phyloP scores from a whole-genome alignment of 2,329 filamentous ascomycete species.

The Colletotrichum gigasporum region DNA sequence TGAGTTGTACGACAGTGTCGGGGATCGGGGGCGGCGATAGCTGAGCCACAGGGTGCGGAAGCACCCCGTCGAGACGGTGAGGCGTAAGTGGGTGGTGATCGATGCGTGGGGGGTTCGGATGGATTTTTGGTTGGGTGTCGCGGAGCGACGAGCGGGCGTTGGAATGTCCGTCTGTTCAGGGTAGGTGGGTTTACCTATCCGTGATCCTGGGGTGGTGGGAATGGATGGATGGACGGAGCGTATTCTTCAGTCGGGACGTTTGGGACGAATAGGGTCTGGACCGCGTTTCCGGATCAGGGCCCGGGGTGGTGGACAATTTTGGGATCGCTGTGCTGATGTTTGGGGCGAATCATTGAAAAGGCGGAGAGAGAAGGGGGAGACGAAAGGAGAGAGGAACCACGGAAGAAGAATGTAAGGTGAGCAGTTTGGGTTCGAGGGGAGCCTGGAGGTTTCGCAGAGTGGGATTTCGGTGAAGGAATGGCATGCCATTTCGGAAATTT shows the following conservation, averaged over 20 bases:
- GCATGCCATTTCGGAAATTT: constrained; percentile 10
- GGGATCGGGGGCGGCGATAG: no score
- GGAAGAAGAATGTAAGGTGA: no score
- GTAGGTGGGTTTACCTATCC: not conserved
- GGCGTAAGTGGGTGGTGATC: not conserved
- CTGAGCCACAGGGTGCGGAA: constrained; percentile 10
- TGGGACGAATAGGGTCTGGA: not conserved
- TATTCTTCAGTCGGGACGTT: not conserved
- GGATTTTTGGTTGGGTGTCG: no score
- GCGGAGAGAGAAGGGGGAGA: no score
- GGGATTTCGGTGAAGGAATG: not conserved
- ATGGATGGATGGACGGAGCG: not conserved
- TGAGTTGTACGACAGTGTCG: no score
- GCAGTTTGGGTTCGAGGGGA: no score
- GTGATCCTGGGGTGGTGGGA: not conserved
- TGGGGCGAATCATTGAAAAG: no score
- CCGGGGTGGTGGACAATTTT: no score
- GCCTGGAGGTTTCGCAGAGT: no score
- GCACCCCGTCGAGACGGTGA: not conserved
- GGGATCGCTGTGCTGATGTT: no score
- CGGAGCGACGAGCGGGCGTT: not conserved
- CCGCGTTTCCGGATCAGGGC: not conserved
- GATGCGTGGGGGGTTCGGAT: not conserved
- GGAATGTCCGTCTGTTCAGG: not conserved
- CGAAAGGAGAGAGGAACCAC: no score